Percentiles rank a stretch among this genome's conserved stretches.
phyloP scores from a whole-genome alignment of 129 eudicot genomes.

The Arctium minus region DNA sequence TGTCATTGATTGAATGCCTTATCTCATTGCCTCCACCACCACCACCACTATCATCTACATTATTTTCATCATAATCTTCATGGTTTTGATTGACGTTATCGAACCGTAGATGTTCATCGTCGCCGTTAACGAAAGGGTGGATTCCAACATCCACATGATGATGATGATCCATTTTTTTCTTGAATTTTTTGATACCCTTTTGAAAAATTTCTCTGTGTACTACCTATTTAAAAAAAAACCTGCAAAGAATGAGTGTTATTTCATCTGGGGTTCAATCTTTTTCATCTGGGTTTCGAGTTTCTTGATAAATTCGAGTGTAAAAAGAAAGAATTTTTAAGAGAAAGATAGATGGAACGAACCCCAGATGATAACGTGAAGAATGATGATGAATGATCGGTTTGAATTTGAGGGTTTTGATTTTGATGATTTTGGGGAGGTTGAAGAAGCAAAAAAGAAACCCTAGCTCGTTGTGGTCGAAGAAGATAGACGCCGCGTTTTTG shows the following conservation, averaged over 20 bases:
- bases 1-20: constrained; percentile 49
- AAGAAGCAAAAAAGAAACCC: constrained; percentile 22
- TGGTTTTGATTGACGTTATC: constrained; percentile 32
- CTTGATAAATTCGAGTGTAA: neutral
- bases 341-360: neutral
- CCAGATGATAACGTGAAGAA: neutral
- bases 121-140: constrained; percentile 44
- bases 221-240: constrained; percentile 28
- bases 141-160: constrained; percentile 5
- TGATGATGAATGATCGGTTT: neutral
- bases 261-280: neutral
- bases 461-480: constrained; percentile 23
- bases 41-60: constrained; percentile 48
- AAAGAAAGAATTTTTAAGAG: neutral
- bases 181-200: neutral
- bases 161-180: constrained; percentile 39
- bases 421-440: constrained; percentile 10
- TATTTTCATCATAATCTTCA: constrained; percentile 32
- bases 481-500: constrained; percentile 29
- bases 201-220: constrained; percentile 16
- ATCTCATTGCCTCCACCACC: constrained; percentile 50
- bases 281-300: neutral
- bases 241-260: constrained; percentile 32
- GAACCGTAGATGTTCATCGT: constrained; percentile 44
- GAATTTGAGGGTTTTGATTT: constrained; percentile 6